A percentile compares a stretch with the other conserved stretches of the same genome.
Conservation (phyloP, 345 rosid genomes). For the Mallotus nudiflorus region DNA sequence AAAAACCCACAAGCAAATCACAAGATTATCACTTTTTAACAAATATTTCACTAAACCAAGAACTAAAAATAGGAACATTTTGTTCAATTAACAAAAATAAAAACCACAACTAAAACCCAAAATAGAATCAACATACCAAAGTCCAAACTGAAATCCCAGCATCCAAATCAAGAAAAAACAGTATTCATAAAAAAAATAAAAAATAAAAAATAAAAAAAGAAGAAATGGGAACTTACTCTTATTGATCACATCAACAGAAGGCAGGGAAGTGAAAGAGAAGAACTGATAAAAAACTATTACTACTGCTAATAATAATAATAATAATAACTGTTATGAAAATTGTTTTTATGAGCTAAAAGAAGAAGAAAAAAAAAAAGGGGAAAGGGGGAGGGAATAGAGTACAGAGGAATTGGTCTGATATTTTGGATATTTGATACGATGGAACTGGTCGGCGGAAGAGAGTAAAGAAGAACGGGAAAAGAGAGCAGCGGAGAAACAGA, state of each 20-base stretch:
- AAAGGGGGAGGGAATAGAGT: no score
- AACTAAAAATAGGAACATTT: background rate
- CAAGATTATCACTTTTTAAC: background rate
- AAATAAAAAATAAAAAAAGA: no score
- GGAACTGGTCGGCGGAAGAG: no score
- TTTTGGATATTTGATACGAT: no score
- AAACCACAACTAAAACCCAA: background rate
- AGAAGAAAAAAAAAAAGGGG: background rate
- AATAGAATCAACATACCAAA: background rate
- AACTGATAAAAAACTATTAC: background rate
- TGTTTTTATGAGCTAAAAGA: background rate
- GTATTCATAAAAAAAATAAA: no score
- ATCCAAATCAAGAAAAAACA: constrained; percentile 5
- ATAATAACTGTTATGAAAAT: no score
- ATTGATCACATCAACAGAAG: constrained; percentile 53
- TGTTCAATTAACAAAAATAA: background rate
- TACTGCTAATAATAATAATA: no score
- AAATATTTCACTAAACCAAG: background rate
- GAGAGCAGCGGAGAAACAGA: no score
- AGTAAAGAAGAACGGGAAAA: no score
- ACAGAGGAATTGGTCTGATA: no score
- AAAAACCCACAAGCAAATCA: background rate
- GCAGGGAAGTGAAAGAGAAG: background rate
- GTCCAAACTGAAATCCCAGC: background rate
- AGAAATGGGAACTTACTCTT: constrained; percentile 29